Conservation (phyloP, 2,329 filamentous ascomycete genomes). For the Triangularia setosa region DNA sequence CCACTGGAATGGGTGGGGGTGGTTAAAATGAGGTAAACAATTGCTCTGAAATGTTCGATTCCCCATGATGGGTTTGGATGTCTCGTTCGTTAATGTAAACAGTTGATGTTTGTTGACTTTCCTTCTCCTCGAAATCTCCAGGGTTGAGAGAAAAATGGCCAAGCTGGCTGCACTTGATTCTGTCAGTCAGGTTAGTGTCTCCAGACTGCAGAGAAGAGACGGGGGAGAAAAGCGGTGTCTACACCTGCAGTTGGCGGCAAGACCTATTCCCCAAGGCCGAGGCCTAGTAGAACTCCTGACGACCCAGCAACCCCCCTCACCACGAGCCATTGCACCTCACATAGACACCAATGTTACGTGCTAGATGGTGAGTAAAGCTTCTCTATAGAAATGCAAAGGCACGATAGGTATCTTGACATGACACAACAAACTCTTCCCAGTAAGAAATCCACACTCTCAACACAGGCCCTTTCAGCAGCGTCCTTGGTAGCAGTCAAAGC, state of each 20-base stretch:
- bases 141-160: background rate
- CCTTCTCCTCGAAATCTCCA: background rate
- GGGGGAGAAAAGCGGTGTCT: background rate
- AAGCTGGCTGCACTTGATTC: background rate
- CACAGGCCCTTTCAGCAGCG: background rate
- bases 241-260: too few species aligned
- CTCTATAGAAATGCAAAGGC: background rate
- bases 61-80: background rate
- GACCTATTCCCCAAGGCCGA: background rate
- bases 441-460: conserved; percentile 13
- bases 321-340: background rate
- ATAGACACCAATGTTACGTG: background rate
- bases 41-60: background rate
- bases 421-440: conserved; percentile 10
- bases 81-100: background rate
- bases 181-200: background rate
- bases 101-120: conserved; percentile 9
- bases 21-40: background rate
- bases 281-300: background rate
- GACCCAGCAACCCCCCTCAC: background rate
- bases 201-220: background rate
- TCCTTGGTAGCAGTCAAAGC: conserved; percentile 19
- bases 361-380: background rate
- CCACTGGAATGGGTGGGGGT: background rate
- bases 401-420: conserved; percentile 16